Evolutionary conservation across 495 filamentous ascomycete genomes (phyloP).

Genomic region (Penicillium cinerascens): DNA sequence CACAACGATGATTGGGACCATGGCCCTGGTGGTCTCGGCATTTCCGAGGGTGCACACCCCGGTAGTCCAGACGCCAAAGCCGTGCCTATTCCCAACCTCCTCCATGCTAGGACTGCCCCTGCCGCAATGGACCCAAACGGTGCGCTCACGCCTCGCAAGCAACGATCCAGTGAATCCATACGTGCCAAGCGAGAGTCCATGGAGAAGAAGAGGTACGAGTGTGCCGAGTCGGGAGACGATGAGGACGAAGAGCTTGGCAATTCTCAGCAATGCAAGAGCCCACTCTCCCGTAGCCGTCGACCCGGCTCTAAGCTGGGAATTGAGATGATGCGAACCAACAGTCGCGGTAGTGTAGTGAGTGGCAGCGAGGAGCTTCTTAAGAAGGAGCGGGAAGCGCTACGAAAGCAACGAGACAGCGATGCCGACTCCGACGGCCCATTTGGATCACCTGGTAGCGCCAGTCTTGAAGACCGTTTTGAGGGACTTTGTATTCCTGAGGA

Average conservation of each 20-base stretch:
- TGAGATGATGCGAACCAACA: constrained; percentile 96
- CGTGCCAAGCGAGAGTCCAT: constrained; percentile 71
- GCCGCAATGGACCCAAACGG: constrained; percentile 52
- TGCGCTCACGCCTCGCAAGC: constrained; percentile 53
- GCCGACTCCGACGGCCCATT: constrained; percentile 21
- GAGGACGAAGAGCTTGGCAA: constrained; percentile 86
- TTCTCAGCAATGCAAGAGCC: constrained; percentile 55
- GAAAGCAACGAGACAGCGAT: constrained; percentile 22
- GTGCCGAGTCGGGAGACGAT: constrained; percentile 84
- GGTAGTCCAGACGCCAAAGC: constrained; percentile 27
- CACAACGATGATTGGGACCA: constrained; percentile 72
- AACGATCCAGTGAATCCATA: constrained; percentile 74
- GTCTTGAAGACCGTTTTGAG: constrained; percentile 34
- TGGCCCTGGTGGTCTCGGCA: constrained; percentile 63
- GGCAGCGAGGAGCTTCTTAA: constrained; percentile 43
- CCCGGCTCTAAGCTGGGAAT: constrained; percentile 78
- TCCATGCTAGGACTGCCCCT: constrained; percentile 67
- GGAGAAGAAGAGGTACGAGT: constrained; percentile 71
- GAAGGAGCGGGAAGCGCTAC: constrained; percentile 35
- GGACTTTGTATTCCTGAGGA: constrained; percentile 42
- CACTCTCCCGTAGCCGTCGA: constrained; percentile 47
- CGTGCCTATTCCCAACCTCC: constrained; percentile 47
- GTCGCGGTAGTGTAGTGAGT: constrained; percentile 75
- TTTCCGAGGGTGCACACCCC: constrained; percentile 49
- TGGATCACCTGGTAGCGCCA: constrained; percentile 25